Evolutionary conservation across 2,329 filamentous ascomycete species (phyloP).

Genomic region (Fusarium sp.): DNA sequence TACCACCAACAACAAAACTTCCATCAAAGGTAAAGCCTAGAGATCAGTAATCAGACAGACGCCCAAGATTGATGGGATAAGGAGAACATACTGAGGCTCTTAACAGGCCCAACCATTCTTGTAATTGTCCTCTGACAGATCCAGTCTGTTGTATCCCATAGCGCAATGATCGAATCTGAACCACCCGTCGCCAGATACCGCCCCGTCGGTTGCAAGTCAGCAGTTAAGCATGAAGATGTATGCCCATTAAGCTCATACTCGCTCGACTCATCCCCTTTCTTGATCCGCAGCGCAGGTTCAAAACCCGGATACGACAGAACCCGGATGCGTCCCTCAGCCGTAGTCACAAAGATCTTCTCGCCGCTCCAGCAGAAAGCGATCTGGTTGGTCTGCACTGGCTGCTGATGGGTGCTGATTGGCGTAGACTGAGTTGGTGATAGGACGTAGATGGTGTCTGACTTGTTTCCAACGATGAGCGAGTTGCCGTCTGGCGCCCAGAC

Average conservation of each 20-base stretch:
- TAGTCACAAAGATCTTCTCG: slow-evolving; percentile 78
- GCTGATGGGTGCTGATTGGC: slow-evolving; percentile 71
- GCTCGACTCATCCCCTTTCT: slow-evolving; percentile 60
- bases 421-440: slow-evolving; percentile 73
- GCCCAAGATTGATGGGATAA: background rate
- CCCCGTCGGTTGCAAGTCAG: slow-evolving; percentile 79
- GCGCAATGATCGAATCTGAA: slow-evolving; percentile 79
- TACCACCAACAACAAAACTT: slow-evolving; percentile 80
- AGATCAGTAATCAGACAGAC: slow-evolving; percentile 28
- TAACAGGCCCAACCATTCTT: slow-evolving; percentile 78
- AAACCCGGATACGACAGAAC: slow-evolving; percentile 78
- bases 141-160: slow-evolving; percentile 86
- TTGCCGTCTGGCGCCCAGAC: slow-evolving; percentile 82
- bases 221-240: slow-evolving; percentile 78
- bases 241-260: slow-evolving; percentile 79
- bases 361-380: slow-evolving; percentile 82
- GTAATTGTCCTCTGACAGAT: slow-evolving; percentile 81
- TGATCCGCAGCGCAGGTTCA: slow-evolving; percentile 67
- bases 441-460: slow-evolving; percentile 75
- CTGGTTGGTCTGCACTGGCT: slow-evolving; percentile 78
- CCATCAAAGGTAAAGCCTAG: slow-evolving; percentile 84
- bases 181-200: slow-evolving; percentile 82
- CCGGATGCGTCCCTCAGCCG: slow-evolving; percentile 78
- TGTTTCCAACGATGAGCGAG: slow-evolving; percentile 80
- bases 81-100: slow-evolving; percentile 72